A percentile compares a stretch with the other conserved stretches of the same genome.
phyloP scores from a whole-genome alignment of 1,284 basidiomycete species.

The Trametes sp. region DNA sequence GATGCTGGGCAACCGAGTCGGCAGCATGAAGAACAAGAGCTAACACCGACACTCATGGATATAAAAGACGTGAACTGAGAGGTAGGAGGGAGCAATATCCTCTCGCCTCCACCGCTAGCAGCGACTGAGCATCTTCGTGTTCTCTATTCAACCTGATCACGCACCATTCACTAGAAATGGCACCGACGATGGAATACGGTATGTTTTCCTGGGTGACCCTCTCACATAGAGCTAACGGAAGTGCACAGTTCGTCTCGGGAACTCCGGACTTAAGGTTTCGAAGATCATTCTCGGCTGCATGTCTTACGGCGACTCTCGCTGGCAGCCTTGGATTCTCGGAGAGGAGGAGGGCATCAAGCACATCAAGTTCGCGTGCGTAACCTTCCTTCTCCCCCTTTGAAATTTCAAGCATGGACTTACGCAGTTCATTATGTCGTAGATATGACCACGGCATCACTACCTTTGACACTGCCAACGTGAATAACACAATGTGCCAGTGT shows the following conservation, averaged over 20 bases:
- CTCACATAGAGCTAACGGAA: too few relatives aligned
- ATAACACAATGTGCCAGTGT: conserved; percentile 47
- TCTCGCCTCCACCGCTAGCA: too few relatives aligned
- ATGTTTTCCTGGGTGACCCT: conserved; percentile 48
- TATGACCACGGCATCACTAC: conserved; percentile 55
- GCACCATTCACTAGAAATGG: too few relatives aligned
- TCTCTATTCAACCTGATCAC: too few relatives aligned
- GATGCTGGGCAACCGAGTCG: too few relatives aligned
- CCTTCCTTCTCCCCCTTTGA: too few relatives aligned
- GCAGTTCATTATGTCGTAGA: conserved; percentile 68
- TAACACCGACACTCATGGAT: too few relatives aligned
- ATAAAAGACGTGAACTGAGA: too few relatives aligned
- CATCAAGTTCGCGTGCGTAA: conserved; percentile 45
- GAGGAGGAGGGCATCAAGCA: conserved; percentile 44
- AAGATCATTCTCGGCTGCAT: conserved; percentile 48
- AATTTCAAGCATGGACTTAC: conserved; percentile 44
- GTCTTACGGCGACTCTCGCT: conserved; percentile 45
- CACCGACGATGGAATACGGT: conserved; percentile 45
- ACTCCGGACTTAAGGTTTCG: conserved; percentile 51
- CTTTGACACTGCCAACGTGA: conserved; percentile 44
- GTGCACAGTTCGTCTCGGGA: conserved; percentile 49
- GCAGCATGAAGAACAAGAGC: too few relatives aligned
- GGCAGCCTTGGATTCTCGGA: conserved; percentile 46
- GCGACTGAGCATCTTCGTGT: too few relatives aligned
- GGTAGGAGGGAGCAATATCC: too few relatives aligned